These are phyloP conservation scores for Penicillium coffeae DNA, from an alignment of 495 filamentous ascomycete species.

Conservation along the genomic window DNA sequence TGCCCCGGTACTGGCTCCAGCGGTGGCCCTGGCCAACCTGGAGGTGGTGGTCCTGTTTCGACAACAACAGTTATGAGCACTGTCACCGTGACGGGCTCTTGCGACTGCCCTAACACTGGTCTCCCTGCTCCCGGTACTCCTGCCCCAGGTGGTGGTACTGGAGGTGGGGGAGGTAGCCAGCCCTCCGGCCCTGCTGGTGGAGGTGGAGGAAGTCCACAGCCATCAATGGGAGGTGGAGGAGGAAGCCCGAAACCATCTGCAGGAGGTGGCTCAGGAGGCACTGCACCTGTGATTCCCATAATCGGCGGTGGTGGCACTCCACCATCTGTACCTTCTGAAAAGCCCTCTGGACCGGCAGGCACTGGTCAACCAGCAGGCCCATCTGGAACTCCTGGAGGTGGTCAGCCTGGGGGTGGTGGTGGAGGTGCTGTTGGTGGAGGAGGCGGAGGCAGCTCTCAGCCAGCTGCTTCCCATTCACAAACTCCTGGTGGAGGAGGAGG, in stretches of 20 bases:
- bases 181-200: slow-evolving; percentile 2
- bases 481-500: neutral
- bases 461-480: neutral
- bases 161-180: slow-evolving; percentile 7
- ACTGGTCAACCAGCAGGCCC: no score
- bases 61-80: slow-evolving; percentile 18
- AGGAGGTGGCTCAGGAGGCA: neutral
- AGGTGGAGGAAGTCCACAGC: neutral
- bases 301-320: neutral
- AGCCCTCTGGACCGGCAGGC: no score
- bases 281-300: neutral
- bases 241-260: neutral
- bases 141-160: slow-evolving; percentile 3
- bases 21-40: neutral
- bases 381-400: no score
- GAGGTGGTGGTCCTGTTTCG: slow-evolving; percentile 1
- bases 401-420: no score
- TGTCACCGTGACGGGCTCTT: slow-evolving; percentile 20
- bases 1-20: slow-evolving; percentile 33
- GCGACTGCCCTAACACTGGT: slow-evolving; percentile 10
- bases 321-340: neutral
- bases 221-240: neutral
- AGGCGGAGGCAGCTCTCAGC: neutral
- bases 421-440: no score
- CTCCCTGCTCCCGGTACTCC: slow-evolving; percentile 5